Evolutionary conservation across 306 rosid species (phyloP).

Genomic region (Astragalus membranaceus): DNA sequence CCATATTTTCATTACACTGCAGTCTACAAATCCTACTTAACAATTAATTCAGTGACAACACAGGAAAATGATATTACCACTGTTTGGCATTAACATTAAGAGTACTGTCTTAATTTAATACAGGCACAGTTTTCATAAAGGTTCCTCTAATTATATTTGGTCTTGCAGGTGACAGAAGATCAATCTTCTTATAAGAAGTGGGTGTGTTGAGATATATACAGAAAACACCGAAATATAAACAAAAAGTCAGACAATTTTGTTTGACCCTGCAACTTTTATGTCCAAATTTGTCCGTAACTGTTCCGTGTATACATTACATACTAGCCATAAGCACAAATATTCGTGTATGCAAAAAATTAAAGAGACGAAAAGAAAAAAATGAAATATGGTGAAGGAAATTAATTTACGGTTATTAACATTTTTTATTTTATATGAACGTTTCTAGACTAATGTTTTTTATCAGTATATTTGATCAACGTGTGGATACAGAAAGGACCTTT

Average conservation of each 20-base stretch:
- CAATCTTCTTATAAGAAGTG: not conserved
- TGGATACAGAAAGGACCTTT: not conserved
- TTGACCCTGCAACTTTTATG: not conserved
- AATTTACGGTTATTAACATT: conserved; percentile 3
- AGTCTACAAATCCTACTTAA: too few species aligned
- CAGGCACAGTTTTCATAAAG: not conserved
- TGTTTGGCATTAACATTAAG: not conserved
- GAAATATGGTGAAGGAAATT: not conserved
- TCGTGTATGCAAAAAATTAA: not conserved
- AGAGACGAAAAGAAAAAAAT: not conserved
- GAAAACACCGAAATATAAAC: conserved; percentile 5
- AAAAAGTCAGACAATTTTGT: not conserved
- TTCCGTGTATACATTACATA: not conserved
- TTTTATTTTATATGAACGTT: not conserved
- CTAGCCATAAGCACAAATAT: conserved; percentile 2
- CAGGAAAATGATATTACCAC: too few species aligned
- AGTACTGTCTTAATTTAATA: not conserved
- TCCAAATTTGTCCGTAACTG: not conserved
- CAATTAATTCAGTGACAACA: too few species aligned
- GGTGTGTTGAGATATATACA: not conserved
- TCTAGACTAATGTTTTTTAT: not conserved
- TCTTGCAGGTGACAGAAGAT: not conserved
- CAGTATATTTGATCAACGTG: not conserved
- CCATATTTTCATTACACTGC: too few species aligned
- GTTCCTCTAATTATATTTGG: not conserved